Base-by-base conservation (phyloP, 768 basidiomycete species). In the Obba rivulosa region DNA sequence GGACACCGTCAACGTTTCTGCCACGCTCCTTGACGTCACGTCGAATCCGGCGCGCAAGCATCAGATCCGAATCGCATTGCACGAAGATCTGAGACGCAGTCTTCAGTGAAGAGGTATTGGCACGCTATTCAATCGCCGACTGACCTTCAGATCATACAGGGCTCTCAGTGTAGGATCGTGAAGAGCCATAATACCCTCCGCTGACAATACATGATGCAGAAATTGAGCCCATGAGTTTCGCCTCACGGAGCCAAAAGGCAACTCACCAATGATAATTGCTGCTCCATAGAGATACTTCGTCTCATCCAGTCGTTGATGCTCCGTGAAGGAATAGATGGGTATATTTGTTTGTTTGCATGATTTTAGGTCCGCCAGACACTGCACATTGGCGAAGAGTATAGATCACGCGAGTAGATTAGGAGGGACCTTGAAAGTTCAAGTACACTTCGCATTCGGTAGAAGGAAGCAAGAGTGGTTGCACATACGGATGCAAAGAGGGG, bases 21-120 rank as follows among this genome's bases (percentile, higher is more conserved):
- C 90, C 91, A 39, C 96, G 79, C 64, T 99, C 93, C 57, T 81
- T 78, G 16, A 90, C 79, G 59, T 98, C 96, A 46, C 96, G 76
- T 53, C 80, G 75, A 46, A 99, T 86, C 34, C 96, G 81, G 49
- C 96, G 81, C 1, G 95, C 92, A 41, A 99, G 83, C 96, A 99
- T 99, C 18, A 98, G 70, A 64, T 99, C 96, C 8, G 93, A 86
- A 62, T 98, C 93, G 50, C 87, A 89, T 71, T 95, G 90, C 7
- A 93, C 92, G 54, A 91, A 93, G 3, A 93, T 74, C 86, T 90
- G 46, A 14, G 24, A 18, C 31, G 39, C 2, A 13, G 8, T 41
- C 8, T 34, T 40, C 28, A 31, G 31, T 16, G 24, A 38, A 0
- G 37, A 36, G 9, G 24, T 48, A 8, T 34, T 24, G 1, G 22